Conservation (phyloP, 805 yeast genomes). For the Saccharomyces mikatae region DNA sequence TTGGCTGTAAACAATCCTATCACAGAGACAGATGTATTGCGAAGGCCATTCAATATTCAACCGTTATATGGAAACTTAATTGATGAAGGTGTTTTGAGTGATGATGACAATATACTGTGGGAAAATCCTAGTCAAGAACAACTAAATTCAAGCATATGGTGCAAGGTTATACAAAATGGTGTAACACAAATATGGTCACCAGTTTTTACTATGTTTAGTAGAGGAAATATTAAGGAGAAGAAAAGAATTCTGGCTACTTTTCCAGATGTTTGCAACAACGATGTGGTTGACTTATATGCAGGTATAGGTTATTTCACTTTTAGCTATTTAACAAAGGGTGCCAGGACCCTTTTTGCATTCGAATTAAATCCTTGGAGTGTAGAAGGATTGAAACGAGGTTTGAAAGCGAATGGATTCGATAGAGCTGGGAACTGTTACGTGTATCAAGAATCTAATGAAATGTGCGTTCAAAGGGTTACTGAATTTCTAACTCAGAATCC, state of each 20-base stretch:
- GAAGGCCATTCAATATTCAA: constrained; percentile 55
- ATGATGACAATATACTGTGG: constrained; percentile 10
- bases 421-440: constrained; percentile 29
- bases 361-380: constrained; percentile 82
- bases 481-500: constrained; percentile 11
- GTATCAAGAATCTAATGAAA: constrained; percentile 57
- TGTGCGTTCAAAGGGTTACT: constrained; percentile 37
- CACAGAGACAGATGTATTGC: constrained; percentile 41
- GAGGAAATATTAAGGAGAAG: constrained; percentile 82
- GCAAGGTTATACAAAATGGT: constrained; percentile 61
- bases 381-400: constrained; percentile 57
- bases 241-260: constrained; percentile 47
- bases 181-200: constrained; percentile 82
- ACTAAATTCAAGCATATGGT: constrained; percentile 59
- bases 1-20: constrained; percentile 70
- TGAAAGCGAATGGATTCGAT: constrained; percentile 36
- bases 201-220: constrained; percentile 71
- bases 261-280: constrained; percentile 31
- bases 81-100: constrained; percentile 36
- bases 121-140: constrained; percentile 37
- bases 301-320: constrained; percentile 84
- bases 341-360: constrained; percentile 59
- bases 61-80: constrained; percentile 60
- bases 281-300: constrained; percentile 63
- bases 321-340: constrained; percentile 50